Percentiles rank a stretch among this genome's conserved stretches.
Evolutionary conservation across 495 filamentous ascomycete genomes (phyloP).

Genomic region (Daldinia grandis): DNA sequence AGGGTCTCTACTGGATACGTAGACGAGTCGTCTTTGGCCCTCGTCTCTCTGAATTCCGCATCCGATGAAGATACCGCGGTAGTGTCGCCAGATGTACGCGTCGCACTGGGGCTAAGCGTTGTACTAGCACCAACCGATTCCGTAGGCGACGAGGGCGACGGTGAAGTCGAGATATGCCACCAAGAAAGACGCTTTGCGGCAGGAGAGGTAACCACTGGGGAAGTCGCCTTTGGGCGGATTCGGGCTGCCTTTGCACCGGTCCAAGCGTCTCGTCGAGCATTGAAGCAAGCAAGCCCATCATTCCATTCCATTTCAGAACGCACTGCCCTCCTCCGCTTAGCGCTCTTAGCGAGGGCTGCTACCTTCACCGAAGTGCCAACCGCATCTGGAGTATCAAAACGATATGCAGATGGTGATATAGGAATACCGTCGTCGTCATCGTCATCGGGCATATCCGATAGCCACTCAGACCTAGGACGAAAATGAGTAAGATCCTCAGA

Average conservation of each 20-base stretch:
- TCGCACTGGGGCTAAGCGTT: constrained; percentile 41
- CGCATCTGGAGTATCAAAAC: constrained; percentile 70
- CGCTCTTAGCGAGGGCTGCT: constrained; percentile 56
- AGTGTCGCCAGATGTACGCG: constrained; percentile 42
- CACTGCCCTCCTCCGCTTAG: constrained; percentile 66
- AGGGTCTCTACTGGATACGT: constrained; percentile 57
- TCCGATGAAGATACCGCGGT: constrained; percentile 41
- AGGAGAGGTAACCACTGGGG: constrained; percentile 46
- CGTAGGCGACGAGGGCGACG: constrained; percentile 36
- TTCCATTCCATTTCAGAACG: constrained; percentile 87
- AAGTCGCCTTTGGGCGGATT: constrained; percentile 49
- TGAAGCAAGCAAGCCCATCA: constrained; percentile 77
- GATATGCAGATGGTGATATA: constrained; percentile 58
- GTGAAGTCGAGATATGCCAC: constrained; percentile 44
- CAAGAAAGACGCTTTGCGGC: constrained; percentile 45
- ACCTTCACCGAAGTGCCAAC: constrained; percentile 57
- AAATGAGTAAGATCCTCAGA: constrained; percentile 55
- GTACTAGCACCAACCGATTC: constrained; percentile 30
- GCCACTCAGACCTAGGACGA: constrained; percentile 55
- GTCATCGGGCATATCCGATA: constrained; percentile 57
- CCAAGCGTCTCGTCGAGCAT: constrained; percentile 82
- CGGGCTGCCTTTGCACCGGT: constrained; percentile 71
- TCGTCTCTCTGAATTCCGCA: constrained; percentile 34
- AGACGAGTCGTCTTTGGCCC: constrained; percentile 31
- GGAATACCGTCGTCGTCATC: constrained; percentile 42